These are phyloP conservation scores for Pseudonectria foliicola DNA, from an alignment of 2,329 filamentous ascomycete species.

Conservation along the genomic window DNA sequence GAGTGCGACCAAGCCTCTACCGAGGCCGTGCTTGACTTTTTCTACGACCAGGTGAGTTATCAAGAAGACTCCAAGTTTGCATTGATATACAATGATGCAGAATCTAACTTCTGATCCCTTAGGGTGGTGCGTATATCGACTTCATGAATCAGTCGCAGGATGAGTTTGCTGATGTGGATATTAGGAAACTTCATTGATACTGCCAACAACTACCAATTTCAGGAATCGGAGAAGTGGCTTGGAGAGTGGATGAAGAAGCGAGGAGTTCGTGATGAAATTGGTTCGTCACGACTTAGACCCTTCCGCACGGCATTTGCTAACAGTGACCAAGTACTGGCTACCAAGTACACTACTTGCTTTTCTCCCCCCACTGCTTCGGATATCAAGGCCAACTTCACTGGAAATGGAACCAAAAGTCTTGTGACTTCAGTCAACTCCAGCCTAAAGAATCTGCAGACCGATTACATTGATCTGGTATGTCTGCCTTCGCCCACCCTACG, in stretches of 20 bases:
- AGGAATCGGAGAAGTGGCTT: conserved; percentile 57
- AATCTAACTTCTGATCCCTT: conserved; percentile 6
- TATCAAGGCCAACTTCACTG: conserved; percentile 45
- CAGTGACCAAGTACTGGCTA: conserved; percentile 50
- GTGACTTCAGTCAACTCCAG: conserved; percentile 48
- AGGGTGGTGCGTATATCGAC: conserved; percentile 18
- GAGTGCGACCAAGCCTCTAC: conserved; percentile 55
- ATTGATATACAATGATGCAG: background rate
- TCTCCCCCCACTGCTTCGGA: conserved; percentile 31
- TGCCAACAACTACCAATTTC: conserved; percentile 59
- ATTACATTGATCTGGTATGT: conserved; percentile 59
- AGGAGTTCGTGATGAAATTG: conserved; percentile 58
- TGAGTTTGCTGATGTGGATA: background rate
- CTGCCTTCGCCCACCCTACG: background rate
- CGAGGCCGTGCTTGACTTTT: conserved; percentile 60
- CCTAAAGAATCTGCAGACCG: conserved; percentile 54
- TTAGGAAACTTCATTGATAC: conserved; percentile 68
- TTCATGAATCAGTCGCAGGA: too few species aligned
- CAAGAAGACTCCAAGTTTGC: background rate
- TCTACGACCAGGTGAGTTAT: conserved; percentile 44
- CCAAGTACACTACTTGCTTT: conserved; percentile 60
- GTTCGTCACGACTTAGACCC: conserved; percentile 25
- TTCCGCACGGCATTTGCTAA: background rate
- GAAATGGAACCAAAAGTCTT: conserved; percentile 57
- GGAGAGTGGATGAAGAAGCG: conserved; percentile 64